Evolutionary conservation across 306 rosid genomes (phyloP), one percentile per base, ranked within the genome.

Genomic region (Macrotyloma uniflorum): DNA sequence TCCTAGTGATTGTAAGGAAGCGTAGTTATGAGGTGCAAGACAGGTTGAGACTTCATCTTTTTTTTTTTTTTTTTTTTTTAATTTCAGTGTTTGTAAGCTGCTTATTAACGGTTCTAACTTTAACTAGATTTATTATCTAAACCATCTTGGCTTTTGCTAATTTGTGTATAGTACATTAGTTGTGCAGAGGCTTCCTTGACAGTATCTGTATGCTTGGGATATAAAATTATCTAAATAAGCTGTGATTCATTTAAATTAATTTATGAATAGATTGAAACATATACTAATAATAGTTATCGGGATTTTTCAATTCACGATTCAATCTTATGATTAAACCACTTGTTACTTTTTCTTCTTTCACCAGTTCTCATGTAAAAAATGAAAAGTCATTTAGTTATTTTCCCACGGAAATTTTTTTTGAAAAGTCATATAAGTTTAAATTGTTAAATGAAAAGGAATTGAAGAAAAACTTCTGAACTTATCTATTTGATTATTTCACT

Each of bases 231-330:
- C 13, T 70, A 47, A 59, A 14, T 10, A 32, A 30, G 33, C 59
- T 77, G 19, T 69, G 46, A 67, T 78, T 42, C 82, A 14, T 49
- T 16, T 67, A 43, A 24, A 55, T 55, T 12, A 22, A 23, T 54
- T 54, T 55, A 24, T 67, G 13, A 18, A 55, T 40, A 40, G 36
- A 77, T 43, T 70, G 76, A n/a, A n/a, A n/a, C n/a, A n/a, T n/a
- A n/a, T n/a, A n/a, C 33, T 8, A 40, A 12, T 67, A 32, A 51
- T 51, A 51, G 11, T 51, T 19, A 14, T 16, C 5, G 13, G n/a
- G 13, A 45, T 45, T 5, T 32, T 45, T 13, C 4, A 15, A 45
- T 45, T 45, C 18, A 45, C 14, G 0, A 14, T 45, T 13, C 6
- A 5, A 45, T 16, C 53, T 15, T 19, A 47, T 12, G 16, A 45